A percentile compares a stretch with the other conserved stretches of the same genome.
phyloP scores from a whole-genome alignment of 129 eudicot genomes.

The Chrysanthemum lavandulifolium region DNA sequence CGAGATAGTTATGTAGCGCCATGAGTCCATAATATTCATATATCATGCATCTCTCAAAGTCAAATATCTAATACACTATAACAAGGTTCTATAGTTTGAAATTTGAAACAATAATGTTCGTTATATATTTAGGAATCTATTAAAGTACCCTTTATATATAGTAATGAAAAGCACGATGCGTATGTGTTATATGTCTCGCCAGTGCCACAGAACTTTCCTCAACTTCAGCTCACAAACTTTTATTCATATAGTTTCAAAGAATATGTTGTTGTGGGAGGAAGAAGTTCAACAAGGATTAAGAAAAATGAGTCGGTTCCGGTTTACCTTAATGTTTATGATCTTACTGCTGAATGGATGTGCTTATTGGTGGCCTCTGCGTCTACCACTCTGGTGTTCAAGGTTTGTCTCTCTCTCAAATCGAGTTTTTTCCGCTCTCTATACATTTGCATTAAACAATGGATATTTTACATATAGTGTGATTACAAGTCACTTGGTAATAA shows the following conservation, averaged over 20 bases:
- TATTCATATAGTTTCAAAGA: not conserved
- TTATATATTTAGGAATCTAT: conserved; percentile 21
- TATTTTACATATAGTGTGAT: no score
- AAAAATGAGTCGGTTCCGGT: conserved; percentile 62
- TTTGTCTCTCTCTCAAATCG: not conserved
- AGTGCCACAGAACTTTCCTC: conserved; percentile 6
- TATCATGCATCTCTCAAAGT: not conserved
- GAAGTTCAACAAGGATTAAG: conserved; percentile 34
- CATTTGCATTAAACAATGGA: no score
- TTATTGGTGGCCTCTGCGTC: conserved; percentile 84
- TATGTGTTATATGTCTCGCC: conserved; percentile 36
- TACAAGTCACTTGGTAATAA: no score
- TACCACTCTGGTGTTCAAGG: conserved; percentile 93
- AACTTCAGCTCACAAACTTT: not conserved
- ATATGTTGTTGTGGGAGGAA: conserved; percentile 73
- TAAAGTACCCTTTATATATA: conserved; percentile 15
- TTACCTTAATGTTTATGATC: conserved; percentile 73
- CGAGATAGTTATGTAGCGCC: no score
- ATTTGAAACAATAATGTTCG: not conserved
- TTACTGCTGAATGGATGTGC: conserved; percentile 71
- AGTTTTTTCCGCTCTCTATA: no score
- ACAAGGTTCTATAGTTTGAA: no score
- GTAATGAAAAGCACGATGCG: not conserved
- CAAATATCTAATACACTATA: no score
- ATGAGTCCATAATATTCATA: not conserved